These are phyloP conservation scores for Apodospora peruviana DNA, from an alignment of 495 filamentous ascomycete genomes.

Conservation along the genomic window DNA sequence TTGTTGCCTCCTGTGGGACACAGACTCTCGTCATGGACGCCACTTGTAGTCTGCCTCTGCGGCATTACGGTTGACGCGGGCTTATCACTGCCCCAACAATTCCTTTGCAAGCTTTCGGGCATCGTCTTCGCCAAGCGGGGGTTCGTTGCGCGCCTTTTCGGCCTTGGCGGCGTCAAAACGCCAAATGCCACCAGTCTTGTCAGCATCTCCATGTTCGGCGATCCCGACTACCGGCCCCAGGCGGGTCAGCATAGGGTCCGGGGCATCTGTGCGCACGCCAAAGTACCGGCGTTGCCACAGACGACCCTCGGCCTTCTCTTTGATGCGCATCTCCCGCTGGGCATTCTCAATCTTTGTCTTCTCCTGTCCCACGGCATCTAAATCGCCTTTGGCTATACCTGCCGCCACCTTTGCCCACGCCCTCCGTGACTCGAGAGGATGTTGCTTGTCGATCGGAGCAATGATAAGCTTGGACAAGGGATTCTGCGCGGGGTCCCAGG, in stretches of 20 bases:
- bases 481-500: slow-evolving; percentile 57
- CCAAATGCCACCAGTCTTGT: slow-evolving; percentile 88
- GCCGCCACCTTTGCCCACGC: slow-evolving; percentile 84
- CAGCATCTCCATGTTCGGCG: slow-evolving; percentile 54
- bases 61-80: no score
- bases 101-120: slow-evolving; percentile 30
- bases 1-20: no score
- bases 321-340: slow-evolving; percentile 77
- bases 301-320: slow-evolving; percentile 69
- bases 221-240: slow-evolving; percentile 56
- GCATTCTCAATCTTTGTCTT: slow-evolving; percentile 89
- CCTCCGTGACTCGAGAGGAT: slow-evolving; percentile 78
- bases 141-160: slow-evolving; percentile 33
- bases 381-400: slow-evolving; percentile 73
- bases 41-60: no score
- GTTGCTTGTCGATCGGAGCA: slow-evolving; percentile 72
- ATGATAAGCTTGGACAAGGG: slow-evolving; percentile 66
- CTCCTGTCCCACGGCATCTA: slow-evolving; percentile 69
- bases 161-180: slow-evolving; percentile 68
- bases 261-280: slow-evolving; percentile 40
- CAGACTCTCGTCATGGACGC: no score
- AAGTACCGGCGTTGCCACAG: slow-evolving; percentile 89
- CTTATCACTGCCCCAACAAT: slow-evolving; percentile 32
- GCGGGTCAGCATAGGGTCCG: slow-evolving; percentile 50
- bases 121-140: slow-evolving; percentile 33